Base-by-base conservation (phyloP, 2,329 filamentous ascomycete species). In the Basipetospora chlamydospora region DNA sequence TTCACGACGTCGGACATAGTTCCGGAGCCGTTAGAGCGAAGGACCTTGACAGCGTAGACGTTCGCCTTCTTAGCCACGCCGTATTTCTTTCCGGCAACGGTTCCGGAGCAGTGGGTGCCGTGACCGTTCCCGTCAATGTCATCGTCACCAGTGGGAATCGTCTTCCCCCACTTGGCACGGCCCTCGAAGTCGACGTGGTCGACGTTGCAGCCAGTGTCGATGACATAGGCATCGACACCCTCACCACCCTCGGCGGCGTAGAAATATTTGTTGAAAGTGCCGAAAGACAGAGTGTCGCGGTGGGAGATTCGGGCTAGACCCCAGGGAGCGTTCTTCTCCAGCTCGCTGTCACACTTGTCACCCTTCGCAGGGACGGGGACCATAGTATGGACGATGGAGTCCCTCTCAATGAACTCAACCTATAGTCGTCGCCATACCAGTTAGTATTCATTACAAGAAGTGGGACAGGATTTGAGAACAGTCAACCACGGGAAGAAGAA, bases 31-130 rank as follows among this genome's bases (percentile, higher is more conserved):
- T 94, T 98, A 51, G 88, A 95, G 57, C 81, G 77, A 49, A 98
- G 81, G 28, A 98, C 90, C 79, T 98, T 98, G 70, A 98, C 87
- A 46, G 90, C 90, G 54, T 92, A 87, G 59, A 98, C 70, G 50
- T 84, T 77, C 55, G 92, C 90, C 76, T 96, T 95, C 80, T 98
- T 98, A 58, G 90, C 88, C 45, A 98, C 90, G 74, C 90, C 90
- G 57, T 94, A 98, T 70, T 94, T 95, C 77, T 90, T 92, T 57
- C 92, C 90, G 46, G 83, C 90, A 52, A 98, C 80, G 44, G 92
- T 98, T 50, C 90, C 90, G 45, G 90, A 96, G 77, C 90, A 98
- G 73, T 98, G 90, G 53, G 90, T 98, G 52, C 90, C 90, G 69
- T 98, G 90, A 43, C 90, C 90, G 52, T 98, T 98, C 59, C 90